These are phyloP conservation scores for Cicer cuneatum DNA, from an alignment of 306 rosid species.

Conservation along the genomic window DNA sequence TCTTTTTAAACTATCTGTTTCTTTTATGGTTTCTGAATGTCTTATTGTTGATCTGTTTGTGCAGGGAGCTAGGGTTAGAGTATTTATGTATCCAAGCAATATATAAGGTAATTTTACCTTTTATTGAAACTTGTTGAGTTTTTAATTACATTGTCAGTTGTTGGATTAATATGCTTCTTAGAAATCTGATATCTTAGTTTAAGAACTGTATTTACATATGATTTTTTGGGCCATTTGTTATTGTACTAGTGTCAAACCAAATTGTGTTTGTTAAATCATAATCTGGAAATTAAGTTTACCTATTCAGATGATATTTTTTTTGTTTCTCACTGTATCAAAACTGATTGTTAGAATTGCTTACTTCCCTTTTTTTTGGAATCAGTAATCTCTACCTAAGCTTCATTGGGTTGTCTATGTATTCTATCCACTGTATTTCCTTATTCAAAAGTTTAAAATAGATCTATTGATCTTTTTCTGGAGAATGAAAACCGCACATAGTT, in stretches of 20 bases:
- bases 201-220: background rate
- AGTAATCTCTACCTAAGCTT: background rate
- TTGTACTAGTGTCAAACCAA: background rate
- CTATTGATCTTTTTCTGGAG: too few species aligned
- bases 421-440: too few species aligned
- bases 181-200: background rate
- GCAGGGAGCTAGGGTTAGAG: conserved; percentile 94
- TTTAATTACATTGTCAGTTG: background rate
- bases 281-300: background rate
- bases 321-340: background rate
- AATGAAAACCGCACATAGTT: conserved; percentile 57
- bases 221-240: background rate
- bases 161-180: background rate
- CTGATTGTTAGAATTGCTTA: background rate
- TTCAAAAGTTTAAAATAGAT: too few species aligned
- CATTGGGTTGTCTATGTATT: background rate
- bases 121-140: background rate
- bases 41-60: conserved; percentile 15
- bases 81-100: conserved; percentile 96
- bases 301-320: too few species aligned
- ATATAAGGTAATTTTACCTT: conserved; percentile 63
- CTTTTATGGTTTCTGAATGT: conserved; percentile 31
- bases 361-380: background rate
- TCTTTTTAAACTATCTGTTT: too few species aligned
- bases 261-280: background rate